phyloP scores from a whole-genome alignment of 2,329 filamentous ascomycete species.

The Colletotrichum eleusines region DNA sequence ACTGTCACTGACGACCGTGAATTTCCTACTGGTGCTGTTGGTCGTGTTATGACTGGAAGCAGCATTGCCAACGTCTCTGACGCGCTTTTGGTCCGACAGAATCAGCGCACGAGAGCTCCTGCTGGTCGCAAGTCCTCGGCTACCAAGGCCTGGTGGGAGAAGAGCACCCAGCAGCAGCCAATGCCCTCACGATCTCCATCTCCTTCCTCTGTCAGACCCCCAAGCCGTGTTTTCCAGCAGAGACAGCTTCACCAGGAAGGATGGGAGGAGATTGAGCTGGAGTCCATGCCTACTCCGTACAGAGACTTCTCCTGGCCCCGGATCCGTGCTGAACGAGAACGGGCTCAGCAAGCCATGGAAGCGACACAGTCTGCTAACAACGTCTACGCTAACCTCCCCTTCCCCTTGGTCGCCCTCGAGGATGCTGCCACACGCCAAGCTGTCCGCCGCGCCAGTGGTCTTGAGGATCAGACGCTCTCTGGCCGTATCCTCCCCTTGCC shows the following conservation, averaged over 20 bases:
- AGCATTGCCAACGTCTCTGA: slow-evolving; percentile 43
- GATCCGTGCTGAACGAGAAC: slow-evolving; percentile 2
- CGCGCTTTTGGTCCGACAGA: slow-evolving; percentile 10
- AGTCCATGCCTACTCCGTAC: slow-evolving; percentile 1
- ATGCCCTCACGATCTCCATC: slow-evolving; percentile 2
- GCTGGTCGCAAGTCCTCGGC: not conserved
- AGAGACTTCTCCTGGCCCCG: slow-evolving; percentile 2
- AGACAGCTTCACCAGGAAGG: slow-evolving; percentile 12
- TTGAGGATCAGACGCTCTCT: slow-evolving; percentile 42
- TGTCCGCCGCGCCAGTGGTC: slow-evolving; percentile 39
- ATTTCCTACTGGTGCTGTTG: slow-evolving; percentile 14
- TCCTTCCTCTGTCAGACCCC: slow-evolving; percentile 13
- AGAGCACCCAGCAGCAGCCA: not conserved
- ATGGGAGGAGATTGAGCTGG: slow-evolving; percentile 33
- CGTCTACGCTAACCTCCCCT: slow-evolving; percentile 22
- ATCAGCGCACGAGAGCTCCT: not conserved
- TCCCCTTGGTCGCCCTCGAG: slow-evolving; percentile 31
- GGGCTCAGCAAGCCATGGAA: not conserved
- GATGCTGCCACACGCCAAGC: slow-evolving; percentile 37
- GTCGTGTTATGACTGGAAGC: slow-evolving; percentile 41
- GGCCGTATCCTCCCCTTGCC: slow-evolving; percentile 22
- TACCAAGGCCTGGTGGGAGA: slow-evolving; percentile 30
- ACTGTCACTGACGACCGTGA: slow-evolving; percentile 40
- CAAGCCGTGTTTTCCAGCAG: not conserved
- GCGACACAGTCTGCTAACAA: not conserved